Evolutionary conservation across 2,329 filamentous ascomycete species (phyloP).

Genomic region (Apiospora pterosperma): DNA sequence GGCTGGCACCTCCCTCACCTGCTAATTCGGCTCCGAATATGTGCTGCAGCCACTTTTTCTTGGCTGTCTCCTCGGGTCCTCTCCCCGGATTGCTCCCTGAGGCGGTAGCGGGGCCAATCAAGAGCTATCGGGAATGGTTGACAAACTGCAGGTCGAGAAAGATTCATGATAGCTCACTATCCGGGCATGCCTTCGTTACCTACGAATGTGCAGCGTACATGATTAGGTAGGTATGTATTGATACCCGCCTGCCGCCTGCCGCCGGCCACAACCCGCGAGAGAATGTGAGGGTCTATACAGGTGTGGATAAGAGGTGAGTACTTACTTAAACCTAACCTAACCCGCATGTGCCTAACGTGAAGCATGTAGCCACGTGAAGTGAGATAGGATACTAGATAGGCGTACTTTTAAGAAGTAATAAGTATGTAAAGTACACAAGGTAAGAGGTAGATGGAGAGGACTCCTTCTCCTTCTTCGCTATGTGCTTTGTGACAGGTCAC

Average conservation of each 20-base stretch:
- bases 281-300: background rate
- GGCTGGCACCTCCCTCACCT: background rate
- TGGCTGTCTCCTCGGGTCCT: background rate
- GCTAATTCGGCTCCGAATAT: background rate
- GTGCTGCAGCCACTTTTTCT: background rate
- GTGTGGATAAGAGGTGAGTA: no score
- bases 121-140: background rate
- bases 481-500: conserved; percentile 8
- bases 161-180: background rate
- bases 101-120: background rate
- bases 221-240: background rate
- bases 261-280: background rate
- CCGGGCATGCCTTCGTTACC: background rate
- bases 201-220: background rate
- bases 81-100: background rate
- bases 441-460: background rate
- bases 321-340: no score
- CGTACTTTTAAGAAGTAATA: no score
- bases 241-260: background rate
- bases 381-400: no score
- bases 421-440: no score
- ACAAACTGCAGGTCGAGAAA: background rate
- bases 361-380: background rate
- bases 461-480: background rate
- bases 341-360: background rate